Base-by-base conservation (phyloP, 23 red algal genomes). In the Porphyridium purpureum region DNA sequence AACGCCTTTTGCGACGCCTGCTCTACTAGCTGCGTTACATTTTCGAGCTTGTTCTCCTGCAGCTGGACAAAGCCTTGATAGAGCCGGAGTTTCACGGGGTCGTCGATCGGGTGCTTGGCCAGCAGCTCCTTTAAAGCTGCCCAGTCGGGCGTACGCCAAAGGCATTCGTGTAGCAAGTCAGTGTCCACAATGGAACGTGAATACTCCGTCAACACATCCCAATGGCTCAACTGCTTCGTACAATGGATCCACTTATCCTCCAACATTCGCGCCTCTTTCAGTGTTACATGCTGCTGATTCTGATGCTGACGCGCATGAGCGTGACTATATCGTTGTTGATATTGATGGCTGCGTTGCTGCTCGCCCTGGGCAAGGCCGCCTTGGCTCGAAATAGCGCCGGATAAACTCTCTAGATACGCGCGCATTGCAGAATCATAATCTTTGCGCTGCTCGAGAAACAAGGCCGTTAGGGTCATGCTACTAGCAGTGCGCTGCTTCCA, bases 101-200 rank as follows among this genome's bases (percentile, higher is more conserved):
- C 90, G 41, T 98, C 55, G 30, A 79, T 46, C 7, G 90, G 80
- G 40, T 81, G 66, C 50, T 74, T 85, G 24, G 57, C 21, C 27
- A 81, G 47, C n/a, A 98, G 57, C 47, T 98, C 90, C 51, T 86
- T 86, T 3, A 98, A 49, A 32, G 64, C 71, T 17, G 57, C 70
- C 90, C 90, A 98, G 20, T 98, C 80, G 4, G 90, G 80, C 31
- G 86, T 54, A 26, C 90, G 67, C 90, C 90, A 98, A 11, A 98
- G 52, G 34, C 77, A 80, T 26, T 98, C 90, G 67, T 98, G 80
- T 41, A 98, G 58, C n/a, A 98, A 49, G 11, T 72, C 69, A 19
- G 70, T 59, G 64, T 81, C 59, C 33, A 86, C 48, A 0, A 81
- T 64, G 17, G 47, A 60, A 33, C 90, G 59, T 1, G 90, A 70